Base-by-base conservation (phyloP, 495 filamentous ascomycete genomes). In the Elaphomyces granulatus region DNA sequence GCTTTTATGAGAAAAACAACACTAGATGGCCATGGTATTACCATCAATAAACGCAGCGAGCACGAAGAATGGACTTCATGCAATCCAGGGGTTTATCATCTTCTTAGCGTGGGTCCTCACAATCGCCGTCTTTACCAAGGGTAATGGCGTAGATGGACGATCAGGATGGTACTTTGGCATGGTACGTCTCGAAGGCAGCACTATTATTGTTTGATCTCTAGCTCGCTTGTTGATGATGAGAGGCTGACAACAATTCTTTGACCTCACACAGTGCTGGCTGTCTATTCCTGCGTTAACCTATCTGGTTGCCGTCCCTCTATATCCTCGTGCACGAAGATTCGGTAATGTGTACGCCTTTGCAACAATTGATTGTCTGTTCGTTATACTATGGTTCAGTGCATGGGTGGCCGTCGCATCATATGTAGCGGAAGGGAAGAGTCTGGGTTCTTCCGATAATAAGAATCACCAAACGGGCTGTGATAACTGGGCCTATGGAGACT, bases 301-400 rank as follows among this genome's bases (percentile, higher is more conserved):
- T 56, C 70, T 88, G 41, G 72, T 75, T 37, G 81, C 86, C 64
- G 75, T 85, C 3, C 87, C 85, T 17, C 77, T 83, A 51, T 94
- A 83, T 67, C 70, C 75, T n/a, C 77, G 86, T 43, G 82, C 86
- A 20, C 70, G 74, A 20, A 78, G 75, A 49, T 74, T 87, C 45
- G 82, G 82, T 34, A 78, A 93, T 47, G 79, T 83, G 8, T 87
- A 90, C 54, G 85, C 74, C 38, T 83, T 93, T 58, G 72, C 80
- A 15, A 68, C 67, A 3, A 61, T 92, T 34, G 88, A 96, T 53
- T 59, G 66, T 2, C 37, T 88, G 20, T 88, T 80, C 54, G 60
- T 73, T 42, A 53, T 94, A 32, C 61, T 94, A 48, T 96, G 87
- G 87, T 75, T 94, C 43, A 75, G 78, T 6, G 87, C 78, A 0